A percentile compares a stretch with the other conserved stretches of the same genome.
phyloP scores from a whole-genome alignment of 371 early-diverging fungal species.

The Coemansia sp. region DNA sequence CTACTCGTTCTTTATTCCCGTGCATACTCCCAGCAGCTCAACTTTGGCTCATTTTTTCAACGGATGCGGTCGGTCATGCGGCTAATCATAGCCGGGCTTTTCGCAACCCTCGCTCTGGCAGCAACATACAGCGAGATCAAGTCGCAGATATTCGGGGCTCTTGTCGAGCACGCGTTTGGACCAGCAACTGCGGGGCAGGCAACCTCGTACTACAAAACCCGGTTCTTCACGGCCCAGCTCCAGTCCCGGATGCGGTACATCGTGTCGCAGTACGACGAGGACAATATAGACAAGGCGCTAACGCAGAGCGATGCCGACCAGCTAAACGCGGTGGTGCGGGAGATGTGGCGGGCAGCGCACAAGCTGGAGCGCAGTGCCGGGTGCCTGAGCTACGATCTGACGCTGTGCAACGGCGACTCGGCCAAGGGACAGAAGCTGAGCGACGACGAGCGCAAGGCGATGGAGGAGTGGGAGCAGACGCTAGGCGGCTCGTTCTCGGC shows the following conservation, averaged over 20 bases:
- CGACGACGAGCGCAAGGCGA: constrained; percentile 15
- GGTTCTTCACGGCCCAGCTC: constrained; percentile 40
- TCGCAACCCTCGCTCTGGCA: too few species aligned
- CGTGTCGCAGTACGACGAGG: constrained; percentile 12
- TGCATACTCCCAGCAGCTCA: too few species aligned
- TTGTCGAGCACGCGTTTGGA: constrained; percentile 33
- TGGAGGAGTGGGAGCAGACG: constrained; percentile 28
- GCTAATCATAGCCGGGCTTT: too few species aligned
- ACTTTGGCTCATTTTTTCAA: too few species aligned
- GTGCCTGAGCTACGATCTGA: constrained; percentile 43
- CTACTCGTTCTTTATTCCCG: too few species aligned
- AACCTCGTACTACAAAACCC: constrained; percentile 26
- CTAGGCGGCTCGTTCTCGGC: constrained; percentile 14
- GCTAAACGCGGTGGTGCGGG: constrained; percentile 30
- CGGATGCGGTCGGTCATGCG: too few species aligned
- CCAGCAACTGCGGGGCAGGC: constrained; percentile 27
- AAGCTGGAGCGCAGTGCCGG: constrained; percentile 33
- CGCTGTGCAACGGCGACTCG: constrained; percentile 27
- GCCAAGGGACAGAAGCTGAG: constrained; percentile 16
- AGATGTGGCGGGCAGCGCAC: constrained; percentile 40
- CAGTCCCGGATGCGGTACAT: constrained; percentile 40
- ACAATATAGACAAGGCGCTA: constrained; percentile 17
- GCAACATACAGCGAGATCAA: too few species aligned
- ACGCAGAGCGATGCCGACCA: constrained; percentile 28
- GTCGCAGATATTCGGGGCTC: constrained; percentile 15